phyloP scores from a whole-genome alignment of 306 rosid genomes.

The Canavalia ensiformis region DNA sequence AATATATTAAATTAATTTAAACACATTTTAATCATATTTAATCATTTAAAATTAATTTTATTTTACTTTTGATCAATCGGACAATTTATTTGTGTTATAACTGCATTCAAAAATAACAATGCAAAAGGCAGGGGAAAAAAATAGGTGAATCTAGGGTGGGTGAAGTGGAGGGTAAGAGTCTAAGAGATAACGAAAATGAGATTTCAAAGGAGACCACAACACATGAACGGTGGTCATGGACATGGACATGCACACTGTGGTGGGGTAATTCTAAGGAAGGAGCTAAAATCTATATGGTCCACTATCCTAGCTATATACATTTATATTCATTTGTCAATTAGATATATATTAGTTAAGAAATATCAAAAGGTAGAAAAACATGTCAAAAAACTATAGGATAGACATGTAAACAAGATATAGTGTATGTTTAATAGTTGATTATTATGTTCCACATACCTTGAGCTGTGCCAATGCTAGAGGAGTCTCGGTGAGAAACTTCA shows the following conservation, averaged over 20 bases:
- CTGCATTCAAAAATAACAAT: not conserved
- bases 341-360: not conserved
- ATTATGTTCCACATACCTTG: slow-evolving; percentile 58
- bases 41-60: too few species aligned
- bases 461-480: slow-evolving; percentile 91
- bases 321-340: not conserved
- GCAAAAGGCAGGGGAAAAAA: not conserved
- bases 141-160: slow-evolving; percentile 40
- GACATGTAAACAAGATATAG: not conserved
- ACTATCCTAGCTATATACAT: slow-evolving; percentile 27
- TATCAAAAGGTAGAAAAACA: not conserved
- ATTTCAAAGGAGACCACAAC: slow-evolving; percentile 44
- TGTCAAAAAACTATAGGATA: not conserved
- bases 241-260: slow-evolving; percentile 47
- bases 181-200: slow-evolving; percentile 47
- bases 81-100: too few species aligned
- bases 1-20: too few species aligned
- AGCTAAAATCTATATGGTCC: slow-evolving; percentile 46
- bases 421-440: not conserved
- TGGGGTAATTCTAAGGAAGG: slow-evolving; percentile 43
- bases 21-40: too few species aligned
- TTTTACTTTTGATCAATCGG: too few species aligned
- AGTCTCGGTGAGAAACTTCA: slow-evolving; percentile 89
- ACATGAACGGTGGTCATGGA: slow-evolving; percentile 46
- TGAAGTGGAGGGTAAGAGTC: slow-evolving; percentile 15